phyloP scores from a whole-genome alignment of 495 filamentous ascomycete genomes.

The Corynascus novoguineensis region DNA sequence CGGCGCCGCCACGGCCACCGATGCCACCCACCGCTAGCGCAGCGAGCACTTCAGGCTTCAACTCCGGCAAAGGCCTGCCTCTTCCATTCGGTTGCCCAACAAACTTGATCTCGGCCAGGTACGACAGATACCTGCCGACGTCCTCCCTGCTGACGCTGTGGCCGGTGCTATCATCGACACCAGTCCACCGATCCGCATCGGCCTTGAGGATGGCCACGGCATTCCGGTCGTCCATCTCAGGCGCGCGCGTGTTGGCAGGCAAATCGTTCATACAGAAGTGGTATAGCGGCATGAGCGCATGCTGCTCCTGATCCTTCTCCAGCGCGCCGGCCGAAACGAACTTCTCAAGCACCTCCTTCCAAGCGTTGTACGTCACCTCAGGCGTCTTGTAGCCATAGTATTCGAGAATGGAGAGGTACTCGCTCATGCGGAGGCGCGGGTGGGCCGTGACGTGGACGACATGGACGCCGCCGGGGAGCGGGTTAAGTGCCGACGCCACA shows the following conservation, averaged over 20 bases:
- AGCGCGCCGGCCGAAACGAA: conserved; percentile 53
- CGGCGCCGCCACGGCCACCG: conserved; percentile 30
- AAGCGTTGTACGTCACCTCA: conserved; percentile 57
- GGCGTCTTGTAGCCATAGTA: conserved; percentile 72
- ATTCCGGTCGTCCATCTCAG: conserved; percentile 73
- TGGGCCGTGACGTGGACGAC: conserved; percentile 60
- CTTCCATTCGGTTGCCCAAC: conserved; percentile 50
- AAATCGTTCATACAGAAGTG: conserved; percentile 79
- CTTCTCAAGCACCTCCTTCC: conserved; percentile 51
- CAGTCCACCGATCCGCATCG: conserved; percentile 56
- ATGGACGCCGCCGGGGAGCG: conserved; percentile 53
- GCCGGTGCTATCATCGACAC: conserved; percentile 57
- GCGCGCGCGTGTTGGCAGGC: conserved; percentile 70
- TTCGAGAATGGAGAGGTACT: conserved; percentile 66
- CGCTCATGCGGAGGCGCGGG: conserved; percentile 72
- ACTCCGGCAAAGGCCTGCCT: conserved; percentile 45
- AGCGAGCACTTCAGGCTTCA: conserved; percentile 49
- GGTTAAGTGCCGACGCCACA: conserved; percentile 63
- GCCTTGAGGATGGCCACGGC: conserved; percentile 56
- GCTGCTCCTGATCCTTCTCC: conserved; percentile 55
- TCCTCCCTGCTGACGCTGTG: conserved; percentile 60
- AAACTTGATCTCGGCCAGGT: conserved; percentile 67
- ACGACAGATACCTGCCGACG: conserved; percentile 69
- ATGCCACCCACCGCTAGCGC: conserved; percentile 32
- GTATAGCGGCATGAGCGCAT: conserved; percentile 78